Evolutionary conservation across 208 protist genomes (phyloP).

Genomic region (Trypanosomatidae sp.): DNA sequence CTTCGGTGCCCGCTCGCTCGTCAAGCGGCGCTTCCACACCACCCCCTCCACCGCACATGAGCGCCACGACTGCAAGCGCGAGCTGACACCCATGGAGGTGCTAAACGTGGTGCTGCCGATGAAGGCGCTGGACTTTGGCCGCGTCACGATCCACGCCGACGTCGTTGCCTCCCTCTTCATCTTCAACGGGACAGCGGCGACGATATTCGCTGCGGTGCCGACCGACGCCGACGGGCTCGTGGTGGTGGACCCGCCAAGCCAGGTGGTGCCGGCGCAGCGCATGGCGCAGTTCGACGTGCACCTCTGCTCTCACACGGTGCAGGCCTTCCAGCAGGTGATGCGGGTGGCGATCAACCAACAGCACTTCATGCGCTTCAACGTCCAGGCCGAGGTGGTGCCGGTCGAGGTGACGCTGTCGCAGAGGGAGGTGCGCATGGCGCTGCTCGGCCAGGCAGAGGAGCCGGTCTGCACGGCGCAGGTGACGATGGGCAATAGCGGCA

Average conservation of each 20-base stretch:
- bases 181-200: conserved; percentile 82
- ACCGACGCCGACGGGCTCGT: conserved; percentile 68
- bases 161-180: conserved; percentile 86
- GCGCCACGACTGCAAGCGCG: conserved; percentile 89
- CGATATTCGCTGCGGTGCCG: conserved; percentile 80
- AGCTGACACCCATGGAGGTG: conserved; percentile 90
- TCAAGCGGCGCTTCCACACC: conserved; percentile 82
- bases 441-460: conserved; percentile 67
- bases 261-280: conserved; percentile 92
- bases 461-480: conserved; percentile 60
- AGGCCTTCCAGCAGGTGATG: conserved; percentile 83
- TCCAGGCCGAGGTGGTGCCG: conserved; percentile 90
- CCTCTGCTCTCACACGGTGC: conserved; percentile 61
- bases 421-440: conserved; percentile 81
- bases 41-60: conserved; percentile 78
- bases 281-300: conserved; percentile 92
- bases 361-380: conserved; percentile 85
- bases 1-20: conserved; percentile 80
- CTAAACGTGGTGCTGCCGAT: conserved; percentile 72
- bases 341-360: conserved; percentile 86
- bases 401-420: conserved; percentile 88
- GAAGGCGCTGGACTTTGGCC: conserved; percentile 88
- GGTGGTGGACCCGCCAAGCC: conserved; percentile 57
- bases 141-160: conserved; percentile 81
- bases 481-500: conserved; percentile 80